Base-by-base conservation (phyloP, 2,329 filamentous ascomycete species). In the Setomelanomma holmii region DNA sequence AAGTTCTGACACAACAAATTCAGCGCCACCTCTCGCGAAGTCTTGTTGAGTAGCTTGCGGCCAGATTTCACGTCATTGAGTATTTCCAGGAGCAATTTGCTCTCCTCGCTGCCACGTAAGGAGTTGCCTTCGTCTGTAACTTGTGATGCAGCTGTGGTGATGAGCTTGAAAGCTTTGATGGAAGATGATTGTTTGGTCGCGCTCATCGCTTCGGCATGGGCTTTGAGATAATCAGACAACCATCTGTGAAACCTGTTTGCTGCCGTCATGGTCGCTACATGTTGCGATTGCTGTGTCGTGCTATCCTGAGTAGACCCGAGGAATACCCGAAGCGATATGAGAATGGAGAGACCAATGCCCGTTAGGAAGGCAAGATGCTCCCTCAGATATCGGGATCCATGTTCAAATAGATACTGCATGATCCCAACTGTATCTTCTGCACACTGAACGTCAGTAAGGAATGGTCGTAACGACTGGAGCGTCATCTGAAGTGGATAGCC, bases 401-500 rank as follows among this genome's bases (percentile, higher is more conserved):
- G 82, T 5, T 84, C 79, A 12, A 98, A 80, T 1, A 99, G 82
- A 73, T 96, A 97, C 71, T 91, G 89, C 53, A 90, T 86, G 27
- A 99, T 84, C 0, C 93, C 93, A 39, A 98, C 81, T 1, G 90
- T 88, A 76, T 99, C 95, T 67, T 96, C 91, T 8, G 93, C 90
- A 73, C 93, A 98, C 67, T 96, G 89, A 0, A 88, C 83, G 61
- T 98, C 89, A 1, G 88, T 88, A 5, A 98, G 79, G 60, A 92
- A 96, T 0, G 87, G 86, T 8, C 89, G 83, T 17, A 96, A 80
- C 1, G 89, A 88, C 64, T 92, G 90, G 1, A 99, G 80, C 0
- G 96, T 81, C 90, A 97, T 95, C 72, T 99, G 91, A 12, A 97
- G 74, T 10, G 91, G 90, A 68, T 98, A 98, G 0, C 89, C 89